These are phyloP conservation scores for Takakia lepidozioides DNA, from an alignment of 225 moss, liverwort and hornwort species.

Conservation along the genomic window DNA sequence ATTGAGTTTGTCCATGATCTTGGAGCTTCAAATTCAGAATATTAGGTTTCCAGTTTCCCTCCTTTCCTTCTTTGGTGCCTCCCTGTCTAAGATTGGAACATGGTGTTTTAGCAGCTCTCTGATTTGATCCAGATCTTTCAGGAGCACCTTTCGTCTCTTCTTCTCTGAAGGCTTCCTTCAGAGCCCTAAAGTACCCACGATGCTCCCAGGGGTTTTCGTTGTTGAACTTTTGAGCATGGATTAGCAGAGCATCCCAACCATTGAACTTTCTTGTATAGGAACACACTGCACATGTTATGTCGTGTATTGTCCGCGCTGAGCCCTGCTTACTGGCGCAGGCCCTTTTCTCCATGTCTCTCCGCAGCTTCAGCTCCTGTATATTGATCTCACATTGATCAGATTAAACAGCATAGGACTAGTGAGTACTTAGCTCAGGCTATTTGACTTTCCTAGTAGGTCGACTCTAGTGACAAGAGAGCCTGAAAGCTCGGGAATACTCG, in stretches of 20 bases:
- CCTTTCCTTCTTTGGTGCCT: too few relatives aligned
- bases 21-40: too few relatives aligned
- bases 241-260: constrained; percentile 82
- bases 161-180: constrained; percentile 54
- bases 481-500: too few relatives aligned
- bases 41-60: constrained; percentile 23
- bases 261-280: constrained; percentile 32
- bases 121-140: too few relatives aligned
- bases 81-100: too few relatives aligned
- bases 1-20: constrained; percentile 33
- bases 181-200: constrained; percentile 73
- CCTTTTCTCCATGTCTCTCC: background rate
- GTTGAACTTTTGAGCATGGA: constrained; percentile 75
- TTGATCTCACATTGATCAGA: constrained; percentile 8
- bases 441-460: constrained; percentile 10
- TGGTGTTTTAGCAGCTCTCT: too few relatives aligned
- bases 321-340: constrained; percentile 28
- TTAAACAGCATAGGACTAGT: too few relatives aligned
- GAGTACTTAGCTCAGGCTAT: constrained; percentile 16
- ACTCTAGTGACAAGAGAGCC: background rate
- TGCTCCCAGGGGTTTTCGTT: constrained; percentile 76
- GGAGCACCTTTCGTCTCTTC: constrained; percentile 14
- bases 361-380: constrained; percentile 8
- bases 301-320: background rate
- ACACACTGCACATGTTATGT: constrained; percentile 23